These are phyloP conservation scores for Oryza meyeriana DNA, from an alignment of 176 grass and related monocot genomes.

Conservation along the genomic window DNA sequence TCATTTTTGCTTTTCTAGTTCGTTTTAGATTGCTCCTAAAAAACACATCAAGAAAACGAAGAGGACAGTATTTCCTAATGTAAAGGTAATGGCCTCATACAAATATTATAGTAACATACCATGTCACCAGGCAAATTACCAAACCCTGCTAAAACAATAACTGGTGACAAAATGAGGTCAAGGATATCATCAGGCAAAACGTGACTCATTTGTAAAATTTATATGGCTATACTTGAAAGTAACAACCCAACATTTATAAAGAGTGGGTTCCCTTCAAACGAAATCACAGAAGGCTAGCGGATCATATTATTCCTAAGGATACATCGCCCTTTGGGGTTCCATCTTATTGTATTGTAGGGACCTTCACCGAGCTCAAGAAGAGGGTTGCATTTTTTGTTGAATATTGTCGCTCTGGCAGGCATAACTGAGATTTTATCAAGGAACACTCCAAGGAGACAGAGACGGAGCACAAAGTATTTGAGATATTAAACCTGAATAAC, in stretches of 20 bases:
- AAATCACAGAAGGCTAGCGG: neutral
- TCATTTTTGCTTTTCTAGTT: neutral
- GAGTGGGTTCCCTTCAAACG: neutral
- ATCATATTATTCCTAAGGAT: conserved; percentile 55
- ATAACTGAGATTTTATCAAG: conserved; percentile 73
- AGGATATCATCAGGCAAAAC: conserved; percentile 34
- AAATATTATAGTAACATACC: conserved; percentile 47
- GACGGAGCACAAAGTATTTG: conserved; percentile 14
- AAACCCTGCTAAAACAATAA: conserved; percentile 90
- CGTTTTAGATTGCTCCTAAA: neutral
- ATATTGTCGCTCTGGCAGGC: conserved; percentile 84
- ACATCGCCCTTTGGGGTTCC: conserved; percentile 91
- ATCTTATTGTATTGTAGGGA: conserved; percentile 94
- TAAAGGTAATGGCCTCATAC: conserved; percentile 8
- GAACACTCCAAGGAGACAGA: conserved; percentile 30
- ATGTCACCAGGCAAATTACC: conserved; percentile 98
- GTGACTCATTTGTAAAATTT: conserved; percentile 2
- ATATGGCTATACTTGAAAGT: neutral
- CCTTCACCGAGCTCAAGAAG: conserved; percentile 91
- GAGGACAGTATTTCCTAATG: neutral
- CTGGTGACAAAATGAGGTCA: conserved; percentile 56
- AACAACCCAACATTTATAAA: conserved; percentile 8
- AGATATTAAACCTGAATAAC: conserved; percentile 10
- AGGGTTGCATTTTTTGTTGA: conserved; percentile 90
- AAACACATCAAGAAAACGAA: neutral